Conservation (phyloP, 345 rosid genomes). For the Litchi chinensis region DNA sequence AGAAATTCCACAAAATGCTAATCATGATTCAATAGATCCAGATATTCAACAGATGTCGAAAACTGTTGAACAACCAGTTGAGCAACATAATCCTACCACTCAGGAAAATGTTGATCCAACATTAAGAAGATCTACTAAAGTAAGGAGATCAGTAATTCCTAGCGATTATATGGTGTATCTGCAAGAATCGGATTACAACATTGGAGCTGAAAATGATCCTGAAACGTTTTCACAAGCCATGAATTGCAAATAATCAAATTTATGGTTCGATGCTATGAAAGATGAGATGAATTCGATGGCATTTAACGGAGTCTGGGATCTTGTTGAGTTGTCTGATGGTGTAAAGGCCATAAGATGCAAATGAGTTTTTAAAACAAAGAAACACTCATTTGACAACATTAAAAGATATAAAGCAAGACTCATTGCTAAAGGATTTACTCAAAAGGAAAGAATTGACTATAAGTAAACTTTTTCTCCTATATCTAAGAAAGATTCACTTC, state of each 20-base stretch:
- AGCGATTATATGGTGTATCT: background rate
- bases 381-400: too few species aligned
- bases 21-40: background rate
- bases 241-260: background rate
- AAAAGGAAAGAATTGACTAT: too few species aligned
- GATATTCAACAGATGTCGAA: background rate
- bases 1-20: background rate
- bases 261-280: background rate
- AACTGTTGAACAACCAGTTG: background rate
- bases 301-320: too few species aligned
- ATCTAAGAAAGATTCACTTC: too few species aligned
- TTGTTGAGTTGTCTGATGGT: too few species aligned
- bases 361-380: too few species aligned
- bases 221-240: background rate
- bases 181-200: background rate
- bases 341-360: too few species aligned
- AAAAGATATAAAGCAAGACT: too few species aligned
- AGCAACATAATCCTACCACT: background rate
- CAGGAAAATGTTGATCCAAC: slow-evolving; percentile 2
- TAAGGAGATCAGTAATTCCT: background rate
- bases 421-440: too few species aligned
- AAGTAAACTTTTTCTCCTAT: too few species aligned
- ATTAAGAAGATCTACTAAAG: slow-evolving; percentile 10
- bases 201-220: background rate
- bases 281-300: background rate